A percentile compares a stretch with the other conserved stretches of the same genome.
Conservation (phyloP, 176 grass and related monocot species). For the Ampelocalamus luodianensis region DNA sequence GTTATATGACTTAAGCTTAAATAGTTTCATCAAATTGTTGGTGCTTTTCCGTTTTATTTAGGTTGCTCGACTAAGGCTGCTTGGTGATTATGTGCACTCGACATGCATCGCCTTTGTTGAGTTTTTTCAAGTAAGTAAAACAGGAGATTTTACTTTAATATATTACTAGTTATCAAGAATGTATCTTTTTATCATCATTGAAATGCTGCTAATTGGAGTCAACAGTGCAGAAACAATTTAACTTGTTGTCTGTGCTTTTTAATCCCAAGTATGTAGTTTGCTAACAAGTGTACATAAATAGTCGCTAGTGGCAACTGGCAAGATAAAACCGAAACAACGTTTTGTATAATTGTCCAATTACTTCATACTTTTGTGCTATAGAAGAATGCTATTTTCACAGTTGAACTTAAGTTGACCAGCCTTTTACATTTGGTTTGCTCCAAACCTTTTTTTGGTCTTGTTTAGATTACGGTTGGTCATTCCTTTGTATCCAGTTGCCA, state of each 20-base stretch:
- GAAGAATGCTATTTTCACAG: background rate
- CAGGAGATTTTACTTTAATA: slow-evolving; percentile 27
- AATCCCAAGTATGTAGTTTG: background rate
- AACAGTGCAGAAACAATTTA: background rate
- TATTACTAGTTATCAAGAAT: background rate
- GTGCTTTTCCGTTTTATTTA: slow-evolving; percentile 22
- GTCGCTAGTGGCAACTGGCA: background rate
- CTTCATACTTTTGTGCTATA: background rate
- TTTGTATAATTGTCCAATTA: slow-evolving; percentile 11
- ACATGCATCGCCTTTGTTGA: slow-evolving; percentile 91
- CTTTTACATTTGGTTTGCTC: slow-evolving; percentile 17
- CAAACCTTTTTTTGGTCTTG: background rate
- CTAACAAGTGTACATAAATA: background rate
- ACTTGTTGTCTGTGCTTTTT: background rate
- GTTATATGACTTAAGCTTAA: slow-evolving; percentile 5
- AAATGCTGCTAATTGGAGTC: slow-evolving; percentile 15
- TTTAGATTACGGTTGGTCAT: slow-evolving; percentile 19
- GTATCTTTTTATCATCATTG: background rate
- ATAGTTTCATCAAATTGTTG: slow-evolving; percentile 23
- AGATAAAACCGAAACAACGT: background rate
- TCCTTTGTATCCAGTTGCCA: slow-evolving; percentile 1
- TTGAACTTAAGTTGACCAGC: slow-evolving; percentile 3
- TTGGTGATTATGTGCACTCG: slow-evolving; percentile 85
- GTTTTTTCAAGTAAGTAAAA: slow-evolving; percentile 80
- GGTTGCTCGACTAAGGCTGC: slow-evolving; percentile 91